Base-by-base conservation (phyloP, 2,329 filamentous ascomycete species). In the Botrytis sinoallii region DNA sequence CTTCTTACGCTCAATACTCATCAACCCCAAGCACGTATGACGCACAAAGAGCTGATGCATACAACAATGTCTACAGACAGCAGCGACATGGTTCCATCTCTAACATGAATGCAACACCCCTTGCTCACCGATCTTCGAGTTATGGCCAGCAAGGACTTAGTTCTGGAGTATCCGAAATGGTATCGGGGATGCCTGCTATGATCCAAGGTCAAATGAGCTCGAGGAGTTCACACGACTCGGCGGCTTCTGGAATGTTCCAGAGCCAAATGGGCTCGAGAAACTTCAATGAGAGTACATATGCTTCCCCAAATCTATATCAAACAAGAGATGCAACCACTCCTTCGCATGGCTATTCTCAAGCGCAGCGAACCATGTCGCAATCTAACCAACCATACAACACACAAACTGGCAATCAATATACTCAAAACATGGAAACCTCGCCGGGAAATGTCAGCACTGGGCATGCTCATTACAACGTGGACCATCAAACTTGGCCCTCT, bases 401-500 rank as follows among this genome's bases (percentile, higher is more conserved):
- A 71, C 69, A 55, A 66, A 10, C 22, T 12, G 59, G 59, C 22
- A n/a, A 63, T 18, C 59, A 66, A 42, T 71, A 71, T 32, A 4
- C 25, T 35, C 59, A 71, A 42, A 38, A 52, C 18, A 52, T 66
- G 69, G 69, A 48, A 71, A 35, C 66, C 48, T 18, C 76, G 35
- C 76, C 78, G 48, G 79, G 79, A 14, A 79, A 80, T 69, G 57
- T 76, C 20, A 78, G 77, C 64, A 59, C 75, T 52, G 79, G 79
- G 18, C 80, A 81, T 72, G 79, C 77, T 29, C 79, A 81, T 67
- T 80, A 79, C 46, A 75, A 78, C 55, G 64, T 71, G 29, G 38
- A 75, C 3, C 68, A 75, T 42, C 79, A 80, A 32, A 76, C 79
- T 57, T 81, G 79, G 79, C 76, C 79, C 44, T 78, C 77, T 70